Evolutionary conservation across 2,329 filamentous ascomycete genomes (phyloP).

Genomic region (Microsporum canis): DNA sequence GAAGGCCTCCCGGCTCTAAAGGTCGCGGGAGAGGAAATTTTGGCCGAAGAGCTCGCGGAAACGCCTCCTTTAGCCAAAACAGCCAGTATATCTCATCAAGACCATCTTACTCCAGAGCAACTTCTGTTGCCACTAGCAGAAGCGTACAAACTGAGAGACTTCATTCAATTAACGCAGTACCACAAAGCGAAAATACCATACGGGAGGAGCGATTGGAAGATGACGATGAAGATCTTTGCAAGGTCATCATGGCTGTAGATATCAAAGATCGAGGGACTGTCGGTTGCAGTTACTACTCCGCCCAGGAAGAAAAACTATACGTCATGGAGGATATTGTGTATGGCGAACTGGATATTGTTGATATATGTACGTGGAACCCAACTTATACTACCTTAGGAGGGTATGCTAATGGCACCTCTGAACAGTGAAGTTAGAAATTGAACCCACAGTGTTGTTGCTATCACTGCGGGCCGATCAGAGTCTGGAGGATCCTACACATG

Average conservation of each 20-base stretch:
- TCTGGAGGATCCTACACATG: constrained; percentile 18
- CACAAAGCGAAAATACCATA: background rate
- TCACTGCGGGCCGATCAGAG: constrained; percentile 45
- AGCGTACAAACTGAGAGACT: background rate
- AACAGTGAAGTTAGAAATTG: constrained; percentile 49
- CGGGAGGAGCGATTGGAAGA: constrained; percentile 5
- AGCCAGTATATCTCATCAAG: background rate
- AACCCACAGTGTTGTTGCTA: constrained; percentile 50
- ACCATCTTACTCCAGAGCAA: background rate
- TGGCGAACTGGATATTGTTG: constrained; percentile 57
- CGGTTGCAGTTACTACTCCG: constrained; percentile 75
- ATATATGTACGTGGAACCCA: constrained; percentile 36
- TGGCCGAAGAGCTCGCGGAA: background rate
- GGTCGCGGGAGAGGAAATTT: background rate
- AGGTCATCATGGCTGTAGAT: constrained; percentile 71
- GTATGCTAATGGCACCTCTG: background rate
- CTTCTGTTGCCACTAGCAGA: background rate
- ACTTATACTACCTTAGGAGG: constrained; percentile 17
- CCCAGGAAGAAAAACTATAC: constrained; percentile 56
- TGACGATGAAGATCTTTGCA: constrained; percentile 45
- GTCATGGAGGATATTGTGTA: constrained; percentile 66
- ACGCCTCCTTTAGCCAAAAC: background rate
- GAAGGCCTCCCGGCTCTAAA: background rate
- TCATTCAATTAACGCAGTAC: background rate
- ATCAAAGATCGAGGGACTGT: constrained; percentile 58